These are phyloP conservation scores for Rubia tinctorum DNA, from an alignment of 305 asterid species.

Conservation along the genomic window DNA sequence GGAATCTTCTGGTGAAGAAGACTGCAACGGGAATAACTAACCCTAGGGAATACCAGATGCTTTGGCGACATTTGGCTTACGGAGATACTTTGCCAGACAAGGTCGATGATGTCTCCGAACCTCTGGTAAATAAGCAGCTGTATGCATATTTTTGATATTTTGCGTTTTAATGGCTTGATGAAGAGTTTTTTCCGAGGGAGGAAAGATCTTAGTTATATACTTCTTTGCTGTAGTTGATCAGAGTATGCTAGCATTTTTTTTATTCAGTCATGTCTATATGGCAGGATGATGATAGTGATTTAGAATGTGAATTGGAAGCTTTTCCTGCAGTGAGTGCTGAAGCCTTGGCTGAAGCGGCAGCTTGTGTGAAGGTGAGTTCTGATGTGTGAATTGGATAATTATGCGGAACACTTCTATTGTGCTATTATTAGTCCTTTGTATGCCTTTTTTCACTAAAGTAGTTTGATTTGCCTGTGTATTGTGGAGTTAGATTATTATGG, in stretches of 20 bases:
- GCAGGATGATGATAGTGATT: slow-evolving; percentile 87
- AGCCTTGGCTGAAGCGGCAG: slow-evolving; percentile 69
- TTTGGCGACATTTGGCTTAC: slow-evolving; percentile 91
- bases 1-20: slow-evolving; percentile 66
- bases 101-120: slow-evolving; percentile 38
- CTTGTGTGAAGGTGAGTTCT: slow-evolving; percentile 63
- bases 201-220: not conserved
- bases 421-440: not conserved
- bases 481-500: not conserved
- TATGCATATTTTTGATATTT: not conserved
- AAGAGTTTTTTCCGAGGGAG: not conserved
- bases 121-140: slow-evolving; percentile 32
- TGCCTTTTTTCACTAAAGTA: not conserved
- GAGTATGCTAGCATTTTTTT: not conserved
- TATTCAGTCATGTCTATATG: not conserved
- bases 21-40: slow-evolving; percentile 63
- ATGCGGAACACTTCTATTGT: not conserved
- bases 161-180: not conserved
- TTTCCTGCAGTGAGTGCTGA: slow-evolving; percentile 66
- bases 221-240: not conserved
- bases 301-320: slow-evolving; percentile 70
- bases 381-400: not conserved
- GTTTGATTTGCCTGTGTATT: slow-evolving; percentile 5
- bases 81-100: slow-evolving; percentile 48
- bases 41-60: slow-evolving; percentile 73